A percentile compares a stretch with the other conserved stretches of the same genome.
Evolutionary conservation across 2,329 filamentous ascomycete genomes (phyloP).

Genomic region (Diaporthe citri): DNA sequence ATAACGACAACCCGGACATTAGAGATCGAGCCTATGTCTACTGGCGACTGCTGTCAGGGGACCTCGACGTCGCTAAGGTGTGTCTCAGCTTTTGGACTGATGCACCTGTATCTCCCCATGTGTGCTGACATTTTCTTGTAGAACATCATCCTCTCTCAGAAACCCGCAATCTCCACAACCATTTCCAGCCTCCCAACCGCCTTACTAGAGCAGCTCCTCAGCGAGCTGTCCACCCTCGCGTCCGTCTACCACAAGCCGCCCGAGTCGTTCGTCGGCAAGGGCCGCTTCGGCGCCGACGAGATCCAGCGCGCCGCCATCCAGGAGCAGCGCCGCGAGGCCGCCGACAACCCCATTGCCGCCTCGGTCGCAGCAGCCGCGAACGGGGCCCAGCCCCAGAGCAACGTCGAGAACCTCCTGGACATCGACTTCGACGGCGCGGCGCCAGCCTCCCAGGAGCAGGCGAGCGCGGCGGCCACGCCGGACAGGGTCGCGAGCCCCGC

Average conservation of each 20-base stretch:
- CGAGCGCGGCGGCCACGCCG: conserved; percentile 69
- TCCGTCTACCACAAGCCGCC: conserved; percentile 99
- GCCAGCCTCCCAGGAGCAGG: conserved; percentile 83
- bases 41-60: conserved; percentile 94
- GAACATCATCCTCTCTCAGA: conserved; percentile 92
- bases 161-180: conserved; percentile 93
- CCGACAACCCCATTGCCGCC: conserved; percentile 93
- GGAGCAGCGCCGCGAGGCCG: conserved; percentile 92
- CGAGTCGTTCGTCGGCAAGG: conserved; percentile 97
- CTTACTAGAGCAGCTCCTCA: conserved; percentile 89
- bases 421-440: conserved; percentile 77
- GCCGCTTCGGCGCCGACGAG: conserved; percentile 91
- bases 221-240: conserved; percentile 91
- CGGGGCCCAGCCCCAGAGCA: conserved; percentile 71
- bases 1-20: conserved; percentile 98
- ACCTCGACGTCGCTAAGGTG: conserved; percentile 90
- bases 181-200: conserved; percentile 88
- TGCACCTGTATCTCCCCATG: fast-evolving
- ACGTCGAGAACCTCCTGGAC: conserved; percentile 94
- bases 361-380: conserved; percentile 76
- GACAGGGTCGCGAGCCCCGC: conserved; percentile 76
- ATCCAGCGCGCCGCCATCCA: conserved; percentile 97
- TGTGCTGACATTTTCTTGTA: conserved; percentile 46
- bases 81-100: conserved; percentile 40
- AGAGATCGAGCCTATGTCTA: conserved; percentile 98